A percentile compares a stretch with the other conserved stretches of the same genome.
Conservation (phyloP, 176 grass and related monocot species). For the Phyllostachys edulis region DNA sequence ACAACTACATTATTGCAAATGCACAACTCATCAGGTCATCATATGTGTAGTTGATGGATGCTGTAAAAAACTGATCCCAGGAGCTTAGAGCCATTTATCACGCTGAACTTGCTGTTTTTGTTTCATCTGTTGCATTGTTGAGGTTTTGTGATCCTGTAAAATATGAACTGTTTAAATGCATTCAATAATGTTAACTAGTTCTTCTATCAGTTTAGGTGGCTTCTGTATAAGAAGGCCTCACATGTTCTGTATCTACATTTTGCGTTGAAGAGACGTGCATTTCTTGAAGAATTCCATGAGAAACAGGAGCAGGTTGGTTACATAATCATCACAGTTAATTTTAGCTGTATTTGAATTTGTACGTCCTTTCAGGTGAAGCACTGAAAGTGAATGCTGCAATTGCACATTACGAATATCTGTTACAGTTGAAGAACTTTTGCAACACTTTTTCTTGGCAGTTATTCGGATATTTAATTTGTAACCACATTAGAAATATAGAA, state of each 20-base stretch:
- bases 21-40: not conserved
- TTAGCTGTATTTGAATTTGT: not conserved
- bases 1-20: not conserved
- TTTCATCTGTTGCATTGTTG: constrained; percentile 9
- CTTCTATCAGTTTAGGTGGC: constrained; percentile 71
- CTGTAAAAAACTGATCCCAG: not conserved
- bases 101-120: not conserved
- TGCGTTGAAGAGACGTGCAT: constrained; percentile 66
- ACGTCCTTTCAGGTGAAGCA: constrained; percentile 2
- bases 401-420: not conserved
- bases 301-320: constrained; percentile 74
- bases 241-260: constrained; percentile 79
- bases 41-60: not conserved
- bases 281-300: constrained; percentile 76
- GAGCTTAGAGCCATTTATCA: not conserved
- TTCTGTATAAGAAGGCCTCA: constrained; percentile 62
- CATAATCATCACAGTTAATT: not conserved
- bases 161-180: constrained; percentile 11
- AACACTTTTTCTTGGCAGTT: not conserved
- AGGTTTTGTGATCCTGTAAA: not conserved
- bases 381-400: not conserved
- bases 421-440: not conserved
- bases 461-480: not conserved
- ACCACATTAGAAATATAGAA: not conserved
- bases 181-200: constrained; percentile 21